phyloP scores from a whole-genome alignment of 208 protist species.

The Perkinsela sp. region DNA sequence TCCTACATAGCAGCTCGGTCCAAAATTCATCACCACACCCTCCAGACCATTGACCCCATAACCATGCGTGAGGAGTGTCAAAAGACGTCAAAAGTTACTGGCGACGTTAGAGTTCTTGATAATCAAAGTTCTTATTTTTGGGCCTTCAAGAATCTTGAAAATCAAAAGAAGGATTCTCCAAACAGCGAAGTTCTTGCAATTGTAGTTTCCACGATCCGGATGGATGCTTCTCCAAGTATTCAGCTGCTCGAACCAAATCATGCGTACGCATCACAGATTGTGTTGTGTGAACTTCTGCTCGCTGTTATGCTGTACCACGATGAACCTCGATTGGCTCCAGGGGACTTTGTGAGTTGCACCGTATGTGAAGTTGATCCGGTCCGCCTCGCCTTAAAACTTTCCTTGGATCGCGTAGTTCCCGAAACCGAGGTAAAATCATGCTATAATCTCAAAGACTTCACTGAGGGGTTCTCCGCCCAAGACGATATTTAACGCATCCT shows the following conservation, averaged over 20 bases:
- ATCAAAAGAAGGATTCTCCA: not conserved
- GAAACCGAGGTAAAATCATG: not conserved
- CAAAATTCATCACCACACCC: not conserved
- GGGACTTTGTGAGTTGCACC: not conserved
- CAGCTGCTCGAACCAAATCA: not conserved
- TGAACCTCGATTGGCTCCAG: not conserved
- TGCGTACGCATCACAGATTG: not conserved
- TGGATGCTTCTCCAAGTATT: not conserved
- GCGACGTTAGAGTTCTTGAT: not conserved
- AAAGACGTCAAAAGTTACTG: not conserved
- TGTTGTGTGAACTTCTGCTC: not conserved
- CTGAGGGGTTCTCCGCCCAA: not conserved
- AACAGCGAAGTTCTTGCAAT: not conserved
- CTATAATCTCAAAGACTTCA: not conserved
- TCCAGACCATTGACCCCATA: not conserved
- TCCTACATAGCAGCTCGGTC: not conserved
- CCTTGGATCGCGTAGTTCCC: not conserved
- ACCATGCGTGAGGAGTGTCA: not conserved
- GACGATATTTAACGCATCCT: not conserved
- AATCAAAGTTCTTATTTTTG: constrained; percentile 1
- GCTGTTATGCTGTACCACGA: not conserved
- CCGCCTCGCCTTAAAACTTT: not conserved
- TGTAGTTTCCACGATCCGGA: not conserved
- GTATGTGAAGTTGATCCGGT: not conserved
- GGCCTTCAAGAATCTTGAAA: not conserved